phyloP scores from a whole-genome alignment of 805 yeast species.

The Candida golubevii region DNA sequence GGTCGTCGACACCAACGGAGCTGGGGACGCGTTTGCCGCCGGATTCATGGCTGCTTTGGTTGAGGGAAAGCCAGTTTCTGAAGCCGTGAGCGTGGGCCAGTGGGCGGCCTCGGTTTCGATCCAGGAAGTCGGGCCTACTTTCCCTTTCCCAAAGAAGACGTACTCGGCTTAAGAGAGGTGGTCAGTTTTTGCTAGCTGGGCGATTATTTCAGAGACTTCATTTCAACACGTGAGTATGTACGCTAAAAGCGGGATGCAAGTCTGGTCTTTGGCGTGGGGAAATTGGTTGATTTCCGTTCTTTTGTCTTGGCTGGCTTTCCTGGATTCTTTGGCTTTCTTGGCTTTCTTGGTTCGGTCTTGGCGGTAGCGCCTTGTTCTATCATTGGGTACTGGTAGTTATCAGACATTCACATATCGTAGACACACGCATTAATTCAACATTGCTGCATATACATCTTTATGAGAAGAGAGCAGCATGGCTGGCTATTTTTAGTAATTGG shows the following conservation, averaged over 20 bases:
- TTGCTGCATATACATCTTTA: constrained; percentile 7
- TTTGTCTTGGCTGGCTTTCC: too few relatives aligned
- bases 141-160: constrained; percentile 71
- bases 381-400: too few relatives aligned
- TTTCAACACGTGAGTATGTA: constrained; percentile 14
- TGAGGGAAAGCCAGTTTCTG: constrained; percentile 56
- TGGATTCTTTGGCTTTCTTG: too few relatives aligned
- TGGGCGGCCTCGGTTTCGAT: constrained; percentile 93
- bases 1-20: constrained; percentile 94
- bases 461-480: not conserved
- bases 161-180: constrained; percentile 25
- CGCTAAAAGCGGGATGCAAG: too few relatives aligned
- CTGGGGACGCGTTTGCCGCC: constrained; percentile 98
- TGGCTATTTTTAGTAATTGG: not conserved
- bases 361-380: too few relatives aligned
- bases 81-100: constrained; percentile 80
- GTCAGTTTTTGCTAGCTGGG: too few relatives aligned
- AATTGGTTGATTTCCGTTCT: too few relatives aligned
- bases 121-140: constrained; percentile 92
- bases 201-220: constrained; percentile 4
- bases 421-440: constrained; percentile 17
- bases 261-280: too few relatives aligned
- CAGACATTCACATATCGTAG: too few relatives aligned
- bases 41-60: constrained; percentile 91
- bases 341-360: too few relatives aligned